phyloP scores from a whole-genome alignment of 2,329 filamentous ascomycete genomes.

The Periconia sp. region DNA sequence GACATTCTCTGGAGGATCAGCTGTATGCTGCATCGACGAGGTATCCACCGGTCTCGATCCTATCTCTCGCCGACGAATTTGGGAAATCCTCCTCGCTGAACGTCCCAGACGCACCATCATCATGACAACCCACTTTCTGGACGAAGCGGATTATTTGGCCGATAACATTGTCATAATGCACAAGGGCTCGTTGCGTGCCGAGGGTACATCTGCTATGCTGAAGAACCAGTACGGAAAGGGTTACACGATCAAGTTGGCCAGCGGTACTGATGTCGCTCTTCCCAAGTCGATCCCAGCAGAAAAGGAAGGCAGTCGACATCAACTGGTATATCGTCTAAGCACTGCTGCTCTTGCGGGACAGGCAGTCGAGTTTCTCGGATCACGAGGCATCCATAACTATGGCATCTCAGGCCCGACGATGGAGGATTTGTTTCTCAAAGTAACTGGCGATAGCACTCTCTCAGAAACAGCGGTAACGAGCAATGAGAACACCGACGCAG shows the following conservation, averaged over 20 bases:
- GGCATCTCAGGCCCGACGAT: conserved; percentile 87
- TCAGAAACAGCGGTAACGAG: conserved; percentile 21
- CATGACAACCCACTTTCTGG: conserved; percentile 89
- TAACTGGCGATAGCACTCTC: conserved; percentile 73
- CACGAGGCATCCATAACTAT: conserved; percentile 70
- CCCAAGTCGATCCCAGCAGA: conserved; percentile 48
- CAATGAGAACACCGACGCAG: conserved; percentile 19
- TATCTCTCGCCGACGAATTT: conserved; percentile 82
- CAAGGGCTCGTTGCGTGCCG: conserved; percentile 77
- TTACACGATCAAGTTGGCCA: conserved; percentile 63
- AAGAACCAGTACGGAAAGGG: conserved; percentile 82
- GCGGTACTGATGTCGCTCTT: conserved; percentile 9
- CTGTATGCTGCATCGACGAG: conserved; percentile 88
- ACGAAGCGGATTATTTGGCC: conserved; percentile 86
- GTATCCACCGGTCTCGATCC: conserved; percentile 88
- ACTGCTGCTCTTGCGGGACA: conserved; percentile 74
- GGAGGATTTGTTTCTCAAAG: conserved; percentile 86
- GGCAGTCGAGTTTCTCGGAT: conserved; percentile 71
- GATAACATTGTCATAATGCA: conserved; percentile 89
- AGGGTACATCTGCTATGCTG: conserved; percentile 82
- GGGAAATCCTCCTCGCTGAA: conserved; percentile 88
- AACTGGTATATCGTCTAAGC: conserved; percentile 56
- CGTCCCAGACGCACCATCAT: conserved; percentile 80
- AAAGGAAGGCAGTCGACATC: conserved; percentile 47
- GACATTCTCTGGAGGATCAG: conserved; percentile 90